A percentile compares a stretch with the other conserved stretches of the same genome.
phyloP scores from a whole-genome alignment of 1,139 yeast species.

The Pneumocystis wakefieldiae region DNA sequence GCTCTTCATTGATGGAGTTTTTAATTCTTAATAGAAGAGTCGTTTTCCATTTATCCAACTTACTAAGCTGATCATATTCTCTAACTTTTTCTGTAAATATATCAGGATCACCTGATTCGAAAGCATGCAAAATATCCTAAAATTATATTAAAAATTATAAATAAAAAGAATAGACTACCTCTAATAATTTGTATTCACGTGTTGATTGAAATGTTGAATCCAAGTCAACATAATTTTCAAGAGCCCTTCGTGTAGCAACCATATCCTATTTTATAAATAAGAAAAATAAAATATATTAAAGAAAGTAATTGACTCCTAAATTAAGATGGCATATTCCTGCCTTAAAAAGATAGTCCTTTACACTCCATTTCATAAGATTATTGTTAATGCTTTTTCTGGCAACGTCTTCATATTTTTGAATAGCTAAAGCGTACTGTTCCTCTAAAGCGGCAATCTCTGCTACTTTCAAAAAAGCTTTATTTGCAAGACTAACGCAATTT shows the following conservation, averaged over 20 bases:
- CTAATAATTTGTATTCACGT: slow-evolving; percentile 51
- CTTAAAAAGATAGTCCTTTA: slow-evolving; percentile 82
- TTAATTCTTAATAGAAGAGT: slow-evolving; percentile 69
- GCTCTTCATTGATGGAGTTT: slow-evolving; percentile 60
- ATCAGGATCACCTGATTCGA: slow-evolving; percentile 68
- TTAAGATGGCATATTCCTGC: slow-evolving; percentile 72
- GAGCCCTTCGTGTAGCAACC: slow-evolving; percentile 67
- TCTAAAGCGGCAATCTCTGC: slow-evolving; percentile 78
- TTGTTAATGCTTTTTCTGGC: slow-evolving; percentile 41
- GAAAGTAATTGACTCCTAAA: slow-evolving; percentile 29
- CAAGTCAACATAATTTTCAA: slow-evolving; percentile 48
- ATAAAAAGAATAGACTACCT: slow-evolving; percentile 1
- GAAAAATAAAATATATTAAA: not conserved
- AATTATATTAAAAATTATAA: slow-evolving; percentile 26
- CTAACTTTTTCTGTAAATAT: slow-evolving; percentile 57
- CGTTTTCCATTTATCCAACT: slow-evolving; percentile 89
- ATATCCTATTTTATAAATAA: slow-evolving; percentile 33
- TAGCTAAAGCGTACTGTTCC: slow-evolving; percentile 34
- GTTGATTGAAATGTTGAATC: slow-evolving; percentile 70
- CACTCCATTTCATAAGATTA: slow-evolving; percentile 70
- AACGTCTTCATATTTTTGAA: slow-evolving; percentile 9
- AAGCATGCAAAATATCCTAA: slow-evolving; percentile 36
- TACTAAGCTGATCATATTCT: slow-evolving; percentile 76
- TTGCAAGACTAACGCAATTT: slow-evolving; percentile 34
- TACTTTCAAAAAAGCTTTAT: slow-evolving; percentile 73